These are phyloP conservation scores for Iris macrosiphon DNA, from an alignment of 106 monocot species.

Conservation along the genomic window DNA sequence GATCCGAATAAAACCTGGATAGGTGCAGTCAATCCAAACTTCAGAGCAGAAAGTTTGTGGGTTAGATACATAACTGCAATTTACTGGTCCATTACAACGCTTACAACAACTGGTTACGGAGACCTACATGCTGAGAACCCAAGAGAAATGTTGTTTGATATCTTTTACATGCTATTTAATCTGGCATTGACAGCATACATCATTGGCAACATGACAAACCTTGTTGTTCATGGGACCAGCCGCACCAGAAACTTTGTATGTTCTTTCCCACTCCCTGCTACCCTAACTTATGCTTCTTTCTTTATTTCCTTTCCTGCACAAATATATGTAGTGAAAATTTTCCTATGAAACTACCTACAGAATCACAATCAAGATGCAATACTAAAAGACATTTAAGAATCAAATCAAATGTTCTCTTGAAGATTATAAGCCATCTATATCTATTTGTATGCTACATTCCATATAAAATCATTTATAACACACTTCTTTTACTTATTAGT, in stretches of 20 bases:
- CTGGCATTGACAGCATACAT: conserved; percentile 68
- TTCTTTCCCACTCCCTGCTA: conserved; percentile 9
- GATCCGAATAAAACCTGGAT: conserved; percentile 67
- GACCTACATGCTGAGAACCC: conserved; percentile 74
- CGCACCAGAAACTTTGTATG: conserved; percentile 73
- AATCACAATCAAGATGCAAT: too few relatives aligned
- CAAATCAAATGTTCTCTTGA: too few relatives aligned
- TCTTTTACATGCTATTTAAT: conserved; percentile 73
- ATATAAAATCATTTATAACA: too few relatives aligned
- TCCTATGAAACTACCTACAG: background rate
- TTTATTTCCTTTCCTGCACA: too few relatives aligned
- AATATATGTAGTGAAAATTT: too few relatives aligned
- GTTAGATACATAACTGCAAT: conserved; percentile 60
- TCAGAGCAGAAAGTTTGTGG: conserved; percentile 50
- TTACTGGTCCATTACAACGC: conserved; percentile 79
- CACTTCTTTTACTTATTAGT: conserved; percentile 65
- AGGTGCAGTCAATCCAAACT: conserved; percentile 47
- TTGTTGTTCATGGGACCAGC: conserved; percentile 71
- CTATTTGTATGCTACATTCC: too few relatives aligned
- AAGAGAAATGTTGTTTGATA: conserved; percentile 66
- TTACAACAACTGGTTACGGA: conserved; percentile 73
- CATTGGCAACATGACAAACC: conserved; percentile 84
- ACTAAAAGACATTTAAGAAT: too few relatives aligned
- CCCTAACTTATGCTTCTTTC: too few relatives aligned
- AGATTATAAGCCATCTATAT: too few relatives aligned